Evolutionary conservation across 2,329 filamentous ascomycete genomes (phyloP).

Genomic region (Penicillium sp.): DNA sequence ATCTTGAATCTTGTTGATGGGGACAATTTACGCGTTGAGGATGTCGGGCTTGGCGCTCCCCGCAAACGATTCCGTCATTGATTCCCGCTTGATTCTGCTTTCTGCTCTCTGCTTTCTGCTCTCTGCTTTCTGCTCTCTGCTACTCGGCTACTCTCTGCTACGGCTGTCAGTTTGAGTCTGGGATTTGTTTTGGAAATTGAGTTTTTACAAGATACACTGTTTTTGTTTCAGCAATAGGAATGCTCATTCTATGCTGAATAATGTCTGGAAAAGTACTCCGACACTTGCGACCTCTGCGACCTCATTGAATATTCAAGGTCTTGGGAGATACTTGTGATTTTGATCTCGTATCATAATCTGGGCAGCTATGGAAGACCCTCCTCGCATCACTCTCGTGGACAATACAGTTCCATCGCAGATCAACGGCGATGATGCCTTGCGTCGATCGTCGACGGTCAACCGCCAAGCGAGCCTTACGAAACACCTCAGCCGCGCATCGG

Average conservation of each 20-base stretch:
- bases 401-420: slow-evolving; percentile 31
- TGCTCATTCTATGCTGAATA: too few relatives aligned
- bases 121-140: slow-evolving; percentile 2
- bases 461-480: slow-evolving; percentile 24
- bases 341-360: too few relatives aligned
- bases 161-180: too few relatives aligned
- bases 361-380: slow-evolving; percentile 25
- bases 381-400: slow-evolving; percentile 37
- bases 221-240: too few relatives aligned
- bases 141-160: neutral
- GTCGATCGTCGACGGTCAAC: slow-evolving; percentile 17
- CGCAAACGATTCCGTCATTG: slow-evolving; percentile 28
- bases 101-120: slow-evolving; percentile 1
- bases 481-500: slow-evolving; percentile 30
- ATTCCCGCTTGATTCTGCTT: slow-evolving; percentile 2
- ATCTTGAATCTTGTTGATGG: too few relatives aligned
- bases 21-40: slow-evolving; percentile 4
- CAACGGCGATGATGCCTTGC: slow-evolving; percentile 20
- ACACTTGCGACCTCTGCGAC: too few relatives aligned
- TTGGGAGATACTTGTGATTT: too few relatives aligned
- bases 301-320: too few relatives aligned
- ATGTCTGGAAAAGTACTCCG: neutral
- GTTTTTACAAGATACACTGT: too few relatives aligned
- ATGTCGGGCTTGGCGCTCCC: slow-evolving; percentile 5
- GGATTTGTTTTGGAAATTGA: too few relatives aligned